Base-by-base conservation (phyloP, 2,329 filamentous ascomycete species). In the Colletotrichum destructivum region DNA sequence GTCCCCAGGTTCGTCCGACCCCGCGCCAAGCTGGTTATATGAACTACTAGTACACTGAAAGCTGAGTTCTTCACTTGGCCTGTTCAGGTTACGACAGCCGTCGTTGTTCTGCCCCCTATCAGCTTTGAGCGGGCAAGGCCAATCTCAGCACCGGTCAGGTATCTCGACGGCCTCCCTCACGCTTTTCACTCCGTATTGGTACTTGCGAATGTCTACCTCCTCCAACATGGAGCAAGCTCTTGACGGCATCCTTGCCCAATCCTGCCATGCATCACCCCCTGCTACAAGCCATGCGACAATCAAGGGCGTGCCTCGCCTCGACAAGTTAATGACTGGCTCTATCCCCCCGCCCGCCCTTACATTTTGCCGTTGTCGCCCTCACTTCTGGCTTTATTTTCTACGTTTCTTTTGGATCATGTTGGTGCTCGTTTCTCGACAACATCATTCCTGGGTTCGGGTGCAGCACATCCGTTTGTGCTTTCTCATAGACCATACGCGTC, bases 1-100 rank as follows among this genome's bases (percentile, higher is more conserved):
- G 59, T 49, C 61, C 55, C 60, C 61, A 73, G 72, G 69, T 69
- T 73, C 62, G 46, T 73, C 69, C 40, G 62, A 69, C 69, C 72
- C 72, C 69, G 64, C 64, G 69, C 72, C 64, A 72, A 73, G 72
- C 49, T 60, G 64, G 68, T 16, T 67, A 21, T 23, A 31, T 51
- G 56, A 56, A 15, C 62, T 51, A 52, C 35, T 38, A 9, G 55
- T 42, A 62, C 46, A 52, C 46, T 31, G 56, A 47, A 46, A 71
- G 59, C 69, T 59, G 63, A 69, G 35, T 63, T 54, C 40, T 63
- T 35, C 65, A 35, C 69, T 71, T 63, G 46, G 54, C 65, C 69
- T 60, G 59, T 63, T 71, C 65, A 38, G 60, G 54, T 16, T 59
- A 49, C 59, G 46, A 60, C 23, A 44, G 47, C 59, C 42, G 31